Percentiles rank a stretch among this genome's conserved stretches.
phyloP scores from a whole-genome alignment of 768 basidiomycete species.

The Kwoniella sp. region DNA sequence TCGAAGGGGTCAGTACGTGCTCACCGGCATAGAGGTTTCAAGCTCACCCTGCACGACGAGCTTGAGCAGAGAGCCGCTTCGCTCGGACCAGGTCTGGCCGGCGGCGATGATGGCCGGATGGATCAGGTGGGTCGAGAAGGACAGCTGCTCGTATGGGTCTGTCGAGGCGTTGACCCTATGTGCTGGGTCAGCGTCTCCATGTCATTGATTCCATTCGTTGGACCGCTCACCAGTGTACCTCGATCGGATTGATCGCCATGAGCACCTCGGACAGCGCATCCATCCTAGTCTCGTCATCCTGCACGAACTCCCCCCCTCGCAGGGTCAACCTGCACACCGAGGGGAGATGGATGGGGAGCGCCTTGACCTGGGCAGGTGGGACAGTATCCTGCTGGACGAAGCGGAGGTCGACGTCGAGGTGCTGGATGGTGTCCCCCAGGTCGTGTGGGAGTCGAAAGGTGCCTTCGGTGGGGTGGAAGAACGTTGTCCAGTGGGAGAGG shows the following conservation, averaged over 20 bases:
- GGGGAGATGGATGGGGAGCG: constrained; percentile 23
- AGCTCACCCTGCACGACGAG: constrained; percentile 38
- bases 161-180: constrained; percentile 38
- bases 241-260: constrained; percentile 30
- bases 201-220: too few relatives aligned
- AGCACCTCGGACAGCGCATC: constrained; percentile 34
- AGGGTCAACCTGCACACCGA: constrained; percentile 27
- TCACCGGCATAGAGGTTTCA: background rate
- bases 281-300: constrained; percentile 39
- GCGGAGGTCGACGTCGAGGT: constrained; percentile 43
- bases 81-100: constrained; percentile 31
- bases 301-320: constrained; percentile 39
- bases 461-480: constrained; percentile 35
- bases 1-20: background rate
- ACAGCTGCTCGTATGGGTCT: constrained; percentile 32
- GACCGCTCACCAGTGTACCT: constrained; percentile 35
- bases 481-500: constrained; percentile 31
- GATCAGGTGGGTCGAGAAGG: constrained; percentile 38
- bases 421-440: constrained; percentile 33
- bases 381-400: constrained; percentile 25
- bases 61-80: constrained; percentile 24
- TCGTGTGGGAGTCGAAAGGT: constrained; percentile 27
- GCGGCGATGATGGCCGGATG: constrained; percentile 42
- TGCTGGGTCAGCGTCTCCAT: too few relatives aligned
- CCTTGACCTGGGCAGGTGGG: background rate